Percentiles rank a stretch among this genome's conserved stretches.
phyloP scores from a whole-genome alignment of 257 asterid genomes.

The Eustoma russellianum region DNA sequence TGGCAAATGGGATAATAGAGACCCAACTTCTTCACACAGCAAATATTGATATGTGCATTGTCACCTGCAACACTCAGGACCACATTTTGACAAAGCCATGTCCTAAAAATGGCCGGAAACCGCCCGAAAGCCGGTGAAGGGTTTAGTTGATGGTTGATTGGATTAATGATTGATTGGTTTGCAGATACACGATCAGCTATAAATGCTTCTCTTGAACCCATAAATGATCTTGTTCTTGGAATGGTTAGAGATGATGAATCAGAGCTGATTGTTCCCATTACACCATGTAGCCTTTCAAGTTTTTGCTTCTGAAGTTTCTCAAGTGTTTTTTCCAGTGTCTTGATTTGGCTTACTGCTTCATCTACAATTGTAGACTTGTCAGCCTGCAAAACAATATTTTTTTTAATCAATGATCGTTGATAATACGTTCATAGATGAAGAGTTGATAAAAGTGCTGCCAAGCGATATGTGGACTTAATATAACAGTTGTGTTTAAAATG shows the following conservation, averaged over 20 bases:
- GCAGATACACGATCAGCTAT: constrained; percentile 43
- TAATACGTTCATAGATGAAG: too few relatives aligned
- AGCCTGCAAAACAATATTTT: constrained; percentile 24
- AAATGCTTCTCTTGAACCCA: constrained; percentile 31
- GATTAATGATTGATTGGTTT: not conserved
- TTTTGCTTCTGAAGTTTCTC: constrained; percentile 38
- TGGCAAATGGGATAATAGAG: constrained; percentile 14
- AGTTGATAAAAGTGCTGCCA: too few relatives aligned
- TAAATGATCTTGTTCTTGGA: constrained; percentile 6
- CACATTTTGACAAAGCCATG: constrained; percentile 30
- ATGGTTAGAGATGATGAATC: constrained; percentile 5
- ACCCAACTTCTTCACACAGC: constrained; percentile 21
- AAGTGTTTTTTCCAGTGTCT: constrained; percentile 23
- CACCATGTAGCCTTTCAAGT: constrained; percentile 30
- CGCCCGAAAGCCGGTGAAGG: constrained; percentile 8
- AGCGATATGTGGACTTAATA: too few relatives aligned
- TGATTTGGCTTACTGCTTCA: constrained; percentile 51
- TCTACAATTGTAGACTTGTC: constrained; percentile 73
- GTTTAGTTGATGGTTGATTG: constrained; percentile 4
- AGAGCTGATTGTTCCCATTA: not conserved
- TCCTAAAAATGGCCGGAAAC: constrained; percentile 11
- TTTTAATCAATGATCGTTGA: too few relatives aligned
- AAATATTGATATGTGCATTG: constrained; percentile 24
- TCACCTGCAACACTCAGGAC: constrained; percentile 20
- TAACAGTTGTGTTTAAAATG: too few relatives aligned